phyloP scores from a whole-genome alignment of 2,329 filamentous ascomycete genomes.

The Penicillium sp. region DNA sequence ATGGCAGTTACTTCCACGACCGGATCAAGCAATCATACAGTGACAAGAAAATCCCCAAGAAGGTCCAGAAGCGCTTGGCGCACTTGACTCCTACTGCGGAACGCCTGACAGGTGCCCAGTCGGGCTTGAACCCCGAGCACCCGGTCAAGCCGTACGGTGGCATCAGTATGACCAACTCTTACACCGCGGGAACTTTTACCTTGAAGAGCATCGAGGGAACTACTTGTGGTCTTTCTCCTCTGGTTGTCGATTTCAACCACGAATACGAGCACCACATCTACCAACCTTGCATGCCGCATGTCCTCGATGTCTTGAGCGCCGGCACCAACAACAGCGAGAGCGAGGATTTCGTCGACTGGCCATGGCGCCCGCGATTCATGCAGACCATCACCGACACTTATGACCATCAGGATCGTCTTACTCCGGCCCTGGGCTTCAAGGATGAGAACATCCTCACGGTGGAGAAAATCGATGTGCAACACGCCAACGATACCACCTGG shows the following conservation, averaged over 20 bases:
- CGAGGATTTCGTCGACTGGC: slow-evolving; percentile 25
- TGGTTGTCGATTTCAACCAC: slow-evolving; percentile 44
- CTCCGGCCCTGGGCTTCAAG: slow-evolving; percentile 25
- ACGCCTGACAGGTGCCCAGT: slow-evolving; percentile 21
- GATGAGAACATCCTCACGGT: slow-evolving; percentile 18
- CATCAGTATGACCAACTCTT: slow-evolving; percentile 41
- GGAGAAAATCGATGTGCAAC: slow-evolving; percentile 20
- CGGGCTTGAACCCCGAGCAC: slow-evolving; percentile 18
- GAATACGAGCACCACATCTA: slow-evolving; percentile 44
- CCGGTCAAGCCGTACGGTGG: slow-evolving; percentile 35
- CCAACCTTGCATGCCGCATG: slow-evolving; percentile 44
- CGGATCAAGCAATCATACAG: slow-evolving; percentile 39
- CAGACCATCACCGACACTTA: slow-evolving; percentile 30
- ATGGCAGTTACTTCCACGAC: slow-evolving; percentile 35
- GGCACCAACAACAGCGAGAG: slow-evolving; percentile 17
- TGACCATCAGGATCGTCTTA: slow-evolving; percentile 27
- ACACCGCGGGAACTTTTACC: slow-evolving; percentile 44
- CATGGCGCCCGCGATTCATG: slow-evolving; percentile 30
- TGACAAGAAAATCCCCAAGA: slow-evolving; percentile 32
- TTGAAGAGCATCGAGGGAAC: slow-evolving; percentile 45
- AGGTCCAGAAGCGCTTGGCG: slow-evolving; percentile 21
- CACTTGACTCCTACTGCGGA: slow-evolving; percentile 27
- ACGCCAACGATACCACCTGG: slow-evolving; percentile 16
- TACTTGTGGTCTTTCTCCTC: slow-evolving; percentile 41
- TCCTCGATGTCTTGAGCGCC: slow-evolving; percentile 22